Percentiles rank a stretch among this genome's conserved stretches.
phyloP scores from a whole-genome alignment of 2,329 filamentous ascomycete species.

The Teratosphaeria viscida region DNA sequence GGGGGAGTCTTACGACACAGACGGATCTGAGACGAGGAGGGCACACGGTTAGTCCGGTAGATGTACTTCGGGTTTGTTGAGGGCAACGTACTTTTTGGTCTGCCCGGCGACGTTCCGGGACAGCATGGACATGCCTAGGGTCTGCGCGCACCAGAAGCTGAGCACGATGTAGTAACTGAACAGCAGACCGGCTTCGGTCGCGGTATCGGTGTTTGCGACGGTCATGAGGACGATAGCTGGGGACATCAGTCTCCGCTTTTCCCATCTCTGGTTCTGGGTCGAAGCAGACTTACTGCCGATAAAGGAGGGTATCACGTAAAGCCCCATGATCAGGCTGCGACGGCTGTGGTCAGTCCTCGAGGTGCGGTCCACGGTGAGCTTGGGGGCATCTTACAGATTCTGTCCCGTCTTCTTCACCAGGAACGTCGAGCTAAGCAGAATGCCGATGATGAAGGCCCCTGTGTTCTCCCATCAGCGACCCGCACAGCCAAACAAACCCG shows the following conservation, averaged over 20 bases:
- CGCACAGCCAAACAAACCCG: neutral
- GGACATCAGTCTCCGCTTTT: neutral
- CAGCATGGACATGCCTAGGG: slow-evolving; percentile 18
- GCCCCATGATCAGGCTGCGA: slow-evolving; percentile 43
- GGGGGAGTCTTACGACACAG: neutral
- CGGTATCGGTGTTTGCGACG: slow-evolving; percentile 46
- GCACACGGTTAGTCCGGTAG: neutral
- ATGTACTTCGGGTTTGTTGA: neutral
- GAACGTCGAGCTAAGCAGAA: slow-evolving; percentile 56
- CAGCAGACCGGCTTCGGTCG: slow-evolving; percentile 53
- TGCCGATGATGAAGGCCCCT: slow-evolving; percentile 59
- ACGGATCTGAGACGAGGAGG: neutral
- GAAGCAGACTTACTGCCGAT: slow-evolving; percentile 40
- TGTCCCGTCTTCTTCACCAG: slow-evolving; percentile 59
- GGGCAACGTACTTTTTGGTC: slow-evolving; percentile 49
- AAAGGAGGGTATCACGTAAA: slow-evolving; percentile 57
- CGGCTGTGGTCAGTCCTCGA: neutral
- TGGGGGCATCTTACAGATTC: slow-evolving; percentile 42
- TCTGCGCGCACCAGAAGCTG: slow-evolving; percentile 61
- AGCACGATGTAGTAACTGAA: slow-evolving; percentile 66
- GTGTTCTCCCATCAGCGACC: neutral
- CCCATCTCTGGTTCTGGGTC: neutral
- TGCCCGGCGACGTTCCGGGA: slow-evolving; percentile 58
- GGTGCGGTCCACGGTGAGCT: neutral
- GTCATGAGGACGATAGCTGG: slow-evolving; percentile 57